A percentile compares a stretch with the other conserved stretches of the same genome.
Evolutionary conservation across 306 rosid genomes (phyloP).

Genomic region (Quercus aquifolioides): DNA sequence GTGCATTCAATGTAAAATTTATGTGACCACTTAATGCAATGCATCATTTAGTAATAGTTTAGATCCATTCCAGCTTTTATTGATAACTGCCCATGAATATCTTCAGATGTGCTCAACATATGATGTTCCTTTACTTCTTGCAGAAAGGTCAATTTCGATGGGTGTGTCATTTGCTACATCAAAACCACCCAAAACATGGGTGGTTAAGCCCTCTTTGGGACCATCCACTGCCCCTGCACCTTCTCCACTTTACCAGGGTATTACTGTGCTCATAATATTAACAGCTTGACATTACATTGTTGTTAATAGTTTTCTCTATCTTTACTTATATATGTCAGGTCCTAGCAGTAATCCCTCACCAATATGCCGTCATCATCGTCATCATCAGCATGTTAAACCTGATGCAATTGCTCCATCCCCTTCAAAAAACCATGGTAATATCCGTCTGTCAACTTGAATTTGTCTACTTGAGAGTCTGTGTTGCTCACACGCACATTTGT

Average conservation of each 20-base stretch:
- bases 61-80: neutral
- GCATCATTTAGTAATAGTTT: neutral
- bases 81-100: neutral
- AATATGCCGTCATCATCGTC: conserved; percentile 16
- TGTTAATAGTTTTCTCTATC: conserved; percentile 15
- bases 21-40: neutral
- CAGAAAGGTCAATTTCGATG: conserved; percentile 51
- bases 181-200: conserved; percentile 27
- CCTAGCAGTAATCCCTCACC: conserved; percentile 30
- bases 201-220: conserved; percentile 29
- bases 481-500: neutral
- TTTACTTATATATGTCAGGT: conserved; percentile 42
- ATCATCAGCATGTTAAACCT: conserved; percentile 37
- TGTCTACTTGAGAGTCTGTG: neutral
- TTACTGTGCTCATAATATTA: conserved; percentile 1
- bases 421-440: conserved; percentile 60
- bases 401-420: conserved; percentile 57
- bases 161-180: conserved; percentile 43
- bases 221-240: conserved; percentile 48
- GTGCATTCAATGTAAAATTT: neutral
- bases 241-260: conserved; percentile 58
- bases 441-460: neutral
- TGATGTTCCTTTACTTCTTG: conserved; percentile 23
- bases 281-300: neutral
- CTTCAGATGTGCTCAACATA: neutral